Evolutionary conservation across 257 asterid genomes (phyloP).

Genomic region (Solanum dulcamara): DNA sequence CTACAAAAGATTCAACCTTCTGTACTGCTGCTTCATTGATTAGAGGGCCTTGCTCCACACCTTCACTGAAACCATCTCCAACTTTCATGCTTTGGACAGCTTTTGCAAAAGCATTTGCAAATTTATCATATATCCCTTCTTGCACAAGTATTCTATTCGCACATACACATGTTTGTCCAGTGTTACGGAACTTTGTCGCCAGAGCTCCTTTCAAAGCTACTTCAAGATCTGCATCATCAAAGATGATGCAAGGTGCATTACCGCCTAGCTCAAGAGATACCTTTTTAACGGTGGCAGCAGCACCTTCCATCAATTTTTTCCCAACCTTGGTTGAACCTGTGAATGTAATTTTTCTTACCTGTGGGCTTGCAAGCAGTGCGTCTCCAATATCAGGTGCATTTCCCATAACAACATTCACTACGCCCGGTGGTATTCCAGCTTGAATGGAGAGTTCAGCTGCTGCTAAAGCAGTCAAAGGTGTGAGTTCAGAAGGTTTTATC

Average conservation of each 20-base stretch:
- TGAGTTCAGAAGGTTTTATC: constrained; percentile 83
- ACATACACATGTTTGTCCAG: constrained; percentile 98
- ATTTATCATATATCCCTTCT: constrained; percentile 87
- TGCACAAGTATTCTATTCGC: constrained; percentile 94
- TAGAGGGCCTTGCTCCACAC: constrained; percentile 93
- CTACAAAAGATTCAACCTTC: constrained; percentile 73
- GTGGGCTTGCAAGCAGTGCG: constrained; percentile 65
- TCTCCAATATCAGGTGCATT: constrained; percentile 83
- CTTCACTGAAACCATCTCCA: constrained; percentile 93
- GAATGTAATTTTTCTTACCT: constrained; percentile 90
- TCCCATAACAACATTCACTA: constrained; percentile 87
- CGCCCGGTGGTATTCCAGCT: constrained; percentile 99
- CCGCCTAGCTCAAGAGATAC: constrained; percentile 99
- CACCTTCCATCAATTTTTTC: constrained; percentile 89
- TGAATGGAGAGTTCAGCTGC: constrained; percentile 93
- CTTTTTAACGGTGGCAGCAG: constrained; percentile 91
- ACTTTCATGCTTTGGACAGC: constrained; percentile 81
- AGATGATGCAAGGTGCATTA: constrained; percentile 92
- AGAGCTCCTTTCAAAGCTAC: constrained; percentile 89
- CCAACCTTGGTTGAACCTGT: constrained; percentile 98
- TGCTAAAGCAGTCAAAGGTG: constrained; percentile 95
- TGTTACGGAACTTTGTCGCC: constrained; percentile 89
- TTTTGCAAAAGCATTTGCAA: constrained; percentile 57
- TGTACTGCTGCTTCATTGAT: constrained; percentile 84
- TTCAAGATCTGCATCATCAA: constrained; percentile 97